Conservation (phyloP, 1,284 basidiomycete genomes). For the Cutaneotrichosporon sp. region DNA sequence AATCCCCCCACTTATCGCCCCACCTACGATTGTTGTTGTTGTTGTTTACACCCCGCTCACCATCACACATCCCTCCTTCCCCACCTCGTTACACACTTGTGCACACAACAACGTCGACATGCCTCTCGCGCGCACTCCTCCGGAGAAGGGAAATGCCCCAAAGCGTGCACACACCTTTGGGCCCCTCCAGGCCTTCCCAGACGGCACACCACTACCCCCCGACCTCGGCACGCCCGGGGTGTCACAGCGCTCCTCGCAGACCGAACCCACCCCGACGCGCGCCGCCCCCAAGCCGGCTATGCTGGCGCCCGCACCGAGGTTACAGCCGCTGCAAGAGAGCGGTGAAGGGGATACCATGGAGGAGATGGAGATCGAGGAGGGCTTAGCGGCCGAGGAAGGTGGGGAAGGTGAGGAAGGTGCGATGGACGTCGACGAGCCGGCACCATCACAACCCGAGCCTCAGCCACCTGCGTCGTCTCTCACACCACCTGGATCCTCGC, state of each 20-base stretch:
- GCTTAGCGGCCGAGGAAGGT: not conserved
- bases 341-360: constrained; percentile 4
- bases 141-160: constrained; percentile 13
- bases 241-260: not conserved
- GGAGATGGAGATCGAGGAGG: constrained; percentile 13
- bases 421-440: not conserved
- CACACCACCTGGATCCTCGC: no score
- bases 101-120: constrained; percentile 22
- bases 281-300: not conserved
- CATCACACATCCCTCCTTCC: not conserved
- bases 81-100: not conserved
- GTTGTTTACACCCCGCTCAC: not conserved
- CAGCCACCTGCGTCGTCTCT: no score
- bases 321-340: not conserved
- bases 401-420: not conserved
- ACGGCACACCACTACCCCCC: constrained; percentile 7
- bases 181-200: constrained; percentile 22
- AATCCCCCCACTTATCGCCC: not conserved
- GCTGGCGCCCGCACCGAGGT: not conserved
- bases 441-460: not conserved
- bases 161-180: constrained; percentile 18
- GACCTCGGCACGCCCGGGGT: not conserved
- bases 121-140: constrained; percentile 42
- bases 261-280: not conserved
- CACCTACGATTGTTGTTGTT: constrained; percentile 6